phyloP scores from a whole-genome alignment of 495 filamentous ascomycete genomes.

The Lindgomyces ingoldianus region DNA sequence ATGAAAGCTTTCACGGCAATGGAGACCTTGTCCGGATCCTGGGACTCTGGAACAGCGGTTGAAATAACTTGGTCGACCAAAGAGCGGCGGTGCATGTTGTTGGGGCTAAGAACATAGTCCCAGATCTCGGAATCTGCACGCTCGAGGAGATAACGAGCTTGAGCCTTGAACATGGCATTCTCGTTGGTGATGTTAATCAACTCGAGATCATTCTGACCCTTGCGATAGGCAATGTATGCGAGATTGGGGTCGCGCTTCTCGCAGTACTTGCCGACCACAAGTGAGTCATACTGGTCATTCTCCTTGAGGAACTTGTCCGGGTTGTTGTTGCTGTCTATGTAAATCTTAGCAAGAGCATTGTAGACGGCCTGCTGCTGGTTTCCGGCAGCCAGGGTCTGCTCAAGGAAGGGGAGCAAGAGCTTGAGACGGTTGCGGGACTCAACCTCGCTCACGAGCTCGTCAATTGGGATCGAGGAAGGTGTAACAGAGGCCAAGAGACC shows the following conservation, averaged over 20 bases:
- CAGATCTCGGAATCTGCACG: constrained; percentile 88
- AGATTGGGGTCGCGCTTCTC: constrained; percentile 98
- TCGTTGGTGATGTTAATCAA: constrained; percentile 98
- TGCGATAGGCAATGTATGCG: constrained; percentile 91
- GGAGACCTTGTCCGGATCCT: constrained; percentile 92
- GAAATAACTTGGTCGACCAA: constrained; percentile 96
- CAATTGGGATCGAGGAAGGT: constrained; percentile 83
- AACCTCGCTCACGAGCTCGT: constrained; percentile 93
- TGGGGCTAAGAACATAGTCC: constrained; percentile 89
- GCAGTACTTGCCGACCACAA: constrained; percentile 95
- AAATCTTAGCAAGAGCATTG: constrained; percentile 98
- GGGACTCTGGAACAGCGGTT: constrained; percentile 92
- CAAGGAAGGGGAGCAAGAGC: constrained; percentile 92
- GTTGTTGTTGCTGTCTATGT: constrained; percentile 99
- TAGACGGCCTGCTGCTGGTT: constrained; percentile 98
- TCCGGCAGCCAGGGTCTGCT: constrained; percentile 83
- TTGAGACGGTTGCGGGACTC: constrained; percentile 95
- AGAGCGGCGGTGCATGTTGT: constrained; percentile 90
- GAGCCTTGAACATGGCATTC: constrained; percentile 97
- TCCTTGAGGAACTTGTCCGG: constrained; percentile 98
- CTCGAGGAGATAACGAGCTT: constrained; percentile 92
- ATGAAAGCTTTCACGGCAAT: constrained; percentile 93
- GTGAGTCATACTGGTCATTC: constrained; percentile 94
- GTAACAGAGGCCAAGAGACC: constrained; percentile 85
- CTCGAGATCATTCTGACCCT: constrained; percentile 97